Base-by-base conservation (phyloP, 192 early-diverging fungal species). In the Anaeromyces robustus region DNA sequence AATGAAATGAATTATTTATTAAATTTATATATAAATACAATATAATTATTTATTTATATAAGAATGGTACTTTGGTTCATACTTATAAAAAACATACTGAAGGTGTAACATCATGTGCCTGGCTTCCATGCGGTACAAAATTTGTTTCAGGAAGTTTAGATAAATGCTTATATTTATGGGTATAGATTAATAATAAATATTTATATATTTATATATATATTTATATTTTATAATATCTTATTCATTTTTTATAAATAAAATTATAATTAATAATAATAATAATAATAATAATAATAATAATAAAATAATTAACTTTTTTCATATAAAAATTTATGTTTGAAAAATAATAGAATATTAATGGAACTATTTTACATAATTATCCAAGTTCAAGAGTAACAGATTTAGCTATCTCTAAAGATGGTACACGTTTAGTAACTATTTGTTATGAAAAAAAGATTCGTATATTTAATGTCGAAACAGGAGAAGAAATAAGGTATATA, bases 111-210 rank as follows among this genome's bases (percentile, higher is more conserved):
- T 89, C 94, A 52, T 95, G 95, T 83, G 91, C 88, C 30, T 99
- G 97, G 95, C 84, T 97, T 14, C 95, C 94, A n/a, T 92, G 93
- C 82, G 91, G 91, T 39, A 82, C 91, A 59, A 87, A 86, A 30
- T 96, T 99, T 85, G 91, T 99, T 29, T 95, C 96, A 4, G 95
- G 94, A 14, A 90, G 92, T 80, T 79, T 92, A 81, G 97, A 96
- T 81, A 94, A 95, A 80, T 85, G 85, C 78, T 85, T 95, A 30
- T 87, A 88, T 82, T 83, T 95, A 59, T 96, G 95, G 94, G 92
- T 91, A 90, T 81, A 80, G 30, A 22, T 29, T 29, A 68, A 26
- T 68, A 19, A 18, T 29, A 52, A 7, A 2, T 32, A 77, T 31
- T 18, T 34, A 41, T 22, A 31, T 19, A 59, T 26, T 78, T 30